Percentiles rank a stretch among this genome's conserved stretches.
Conservation (phyloP, 768 basidiomycete species). For the Lactarius vividus region DNA sequence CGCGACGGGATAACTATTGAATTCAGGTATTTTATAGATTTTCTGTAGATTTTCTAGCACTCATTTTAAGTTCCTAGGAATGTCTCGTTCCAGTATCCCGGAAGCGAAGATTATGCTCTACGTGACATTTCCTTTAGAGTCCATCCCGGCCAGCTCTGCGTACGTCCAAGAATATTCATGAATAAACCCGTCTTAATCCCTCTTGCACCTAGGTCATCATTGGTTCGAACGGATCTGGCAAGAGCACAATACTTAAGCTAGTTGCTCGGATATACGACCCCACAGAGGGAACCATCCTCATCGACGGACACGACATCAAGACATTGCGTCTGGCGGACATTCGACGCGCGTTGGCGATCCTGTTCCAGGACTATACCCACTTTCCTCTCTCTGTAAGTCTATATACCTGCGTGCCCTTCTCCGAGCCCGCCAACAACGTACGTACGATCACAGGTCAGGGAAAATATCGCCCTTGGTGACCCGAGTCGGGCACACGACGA, state of each 20-base stretch:
- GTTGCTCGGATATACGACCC: constrained; percentile 70
- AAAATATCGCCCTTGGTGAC: constrained; percentile 76
- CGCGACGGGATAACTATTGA: constrained; percentile 48
- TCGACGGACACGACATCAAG: constrained; percentile 62
- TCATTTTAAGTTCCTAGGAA: constrained; percentile 40
- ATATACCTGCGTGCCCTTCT: background rate
- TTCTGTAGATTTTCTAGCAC: constrained; percentile 29
- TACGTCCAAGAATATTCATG: constrained; percentile 36
- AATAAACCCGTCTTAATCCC: background rate
- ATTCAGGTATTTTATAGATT: constrained; percentile 45
- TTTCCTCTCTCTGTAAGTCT: constrained; percentile 69
- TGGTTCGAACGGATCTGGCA: constrained; percentile 74
- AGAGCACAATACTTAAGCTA: constrained; percentile 78
- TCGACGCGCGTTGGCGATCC: constrained; percentile 62
- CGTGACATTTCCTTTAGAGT: constrained; percentile 68
- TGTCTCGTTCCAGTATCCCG: constrained; percentile 72
- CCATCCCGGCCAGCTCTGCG: constrained; percentile 68
- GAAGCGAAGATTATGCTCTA: constrained; percentile 49
- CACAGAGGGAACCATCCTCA: constrained; percentile 62
- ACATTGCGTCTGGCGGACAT: constrained; percentile 61
- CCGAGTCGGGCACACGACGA: constrained; percentile 53
- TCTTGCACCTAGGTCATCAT: constrained; percentile 58
- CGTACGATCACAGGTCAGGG: constrained; percentile 51
- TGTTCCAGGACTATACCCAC: constrained; percentile 80
- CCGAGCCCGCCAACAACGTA: background rate